Conservation (phyloP, 257 asterid genomes). For the Gentiana macrophylla region DNA sequence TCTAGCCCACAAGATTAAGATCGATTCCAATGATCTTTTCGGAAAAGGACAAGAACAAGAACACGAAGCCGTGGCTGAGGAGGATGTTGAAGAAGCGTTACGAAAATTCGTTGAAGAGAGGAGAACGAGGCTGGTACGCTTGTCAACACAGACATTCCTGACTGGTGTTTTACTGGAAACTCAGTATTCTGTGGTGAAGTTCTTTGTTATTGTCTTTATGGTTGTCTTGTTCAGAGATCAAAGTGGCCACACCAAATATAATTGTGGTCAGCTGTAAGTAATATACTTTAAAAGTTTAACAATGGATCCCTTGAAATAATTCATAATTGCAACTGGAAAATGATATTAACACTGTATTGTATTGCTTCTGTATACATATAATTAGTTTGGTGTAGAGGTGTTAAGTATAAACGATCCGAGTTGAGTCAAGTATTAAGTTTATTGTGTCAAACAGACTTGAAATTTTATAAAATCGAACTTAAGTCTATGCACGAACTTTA, state of each 20-base stretch:
- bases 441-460: no score
- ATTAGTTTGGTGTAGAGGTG: no score
- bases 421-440: no score
- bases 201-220: slow-evolving; percentile 6
- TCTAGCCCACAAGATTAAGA: slow-evolving; percentile 12
- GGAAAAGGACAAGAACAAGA: background rate
- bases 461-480: no score
- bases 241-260: slow-evolving; percentile 16
- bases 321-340: no score
- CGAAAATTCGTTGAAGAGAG: slow-evolving; percentile 27
- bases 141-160: slow-evolving; percentile 23
- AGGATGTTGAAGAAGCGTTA: slow-evolving; percentile 11
- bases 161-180: slow-evolving; percentile 12
- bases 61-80: background rate
- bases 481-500: no score
- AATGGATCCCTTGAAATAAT: no score
- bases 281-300: no score
- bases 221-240: slow-evolving; percentile 12
- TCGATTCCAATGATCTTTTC: background rate
- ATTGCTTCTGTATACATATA: no score
- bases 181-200: slow-evolving; percentile 2
- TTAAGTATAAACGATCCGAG: no score
- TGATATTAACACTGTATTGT: no score
- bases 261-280: slow-evolving; percentile 19
- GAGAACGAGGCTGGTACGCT: slow-evolving; percentile 18